Evolutionary conservation across 1,284 basidiomycete genomes (phyloP), one percentile per base, ranked within the genome.

Genomic region (Golubevia pallescens): DNA sequence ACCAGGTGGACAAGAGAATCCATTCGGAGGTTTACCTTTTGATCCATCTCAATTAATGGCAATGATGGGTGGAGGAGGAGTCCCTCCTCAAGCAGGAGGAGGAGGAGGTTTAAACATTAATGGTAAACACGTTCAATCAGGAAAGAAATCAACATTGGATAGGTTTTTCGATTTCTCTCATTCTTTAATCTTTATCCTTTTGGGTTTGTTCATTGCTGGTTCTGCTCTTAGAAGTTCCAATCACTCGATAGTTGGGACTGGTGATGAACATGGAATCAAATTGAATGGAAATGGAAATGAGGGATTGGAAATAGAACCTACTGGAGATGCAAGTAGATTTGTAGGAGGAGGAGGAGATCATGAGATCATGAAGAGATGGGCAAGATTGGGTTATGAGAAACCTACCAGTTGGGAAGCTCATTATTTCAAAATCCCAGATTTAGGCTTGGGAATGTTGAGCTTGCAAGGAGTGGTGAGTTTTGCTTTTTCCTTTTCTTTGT

Each of bases 321-420:
- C 42, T 48, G 5, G 23, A 19, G 8, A 38, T 66, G 6, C 42
- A 53, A 16, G 38, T 57, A 53, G 61, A 56, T 34, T 54, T n/a
- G 51, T 38, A 32, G 14, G 60, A 24, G 24, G 13, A 28, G 28
- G 53, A 42, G 53, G 64, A 32, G 16, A 55, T 54, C 42, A 53
- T 55, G 62, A 52, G 24, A 71, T 65, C 5, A 51, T 78, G 2
- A 70, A 70, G 5, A 58, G 74, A 34, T 81, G 78, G 78, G 78
- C 78, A 0, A 59, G 69, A 10, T 61, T 81, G 34, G 78, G 65
- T 16, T 81, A 81, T 63, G 66, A 74, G 55, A 57, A 58, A 38
- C 62, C 62, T 14, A 58, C 54, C 28, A 48, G 56, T 8, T 63
- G 62, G 62, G 62, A 63, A 28, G 28, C 62, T 23, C 62, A 63